phyloP scores from a whole-genome alignment of 2,329 filamentous ascomycete genomes.

The Aschersonia sp. region DNA sequence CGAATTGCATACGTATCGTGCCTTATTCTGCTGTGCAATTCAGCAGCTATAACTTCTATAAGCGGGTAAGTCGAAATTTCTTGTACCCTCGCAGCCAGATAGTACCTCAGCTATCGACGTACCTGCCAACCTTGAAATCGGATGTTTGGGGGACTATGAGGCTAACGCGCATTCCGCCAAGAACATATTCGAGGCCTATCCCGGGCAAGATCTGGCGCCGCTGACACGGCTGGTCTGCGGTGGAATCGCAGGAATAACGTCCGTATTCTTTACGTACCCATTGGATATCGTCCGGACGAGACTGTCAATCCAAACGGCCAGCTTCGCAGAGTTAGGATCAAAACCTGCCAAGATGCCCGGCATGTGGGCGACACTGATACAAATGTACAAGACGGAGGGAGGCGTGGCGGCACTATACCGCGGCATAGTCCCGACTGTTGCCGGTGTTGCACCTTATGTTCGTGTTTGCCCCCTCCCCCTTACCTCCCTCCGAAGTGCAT shows the following conservation, averaged over 20 bases:
- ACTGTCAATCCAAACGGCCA: constrained; percentile 94
- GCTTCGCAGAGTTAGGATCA: constrained; percentile 62
- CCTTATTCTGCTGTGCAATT: constrained; percentile 98
- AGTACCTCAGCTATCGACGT: too few relatives aligned
- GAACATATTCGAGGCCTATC: constrained; percentile 63
- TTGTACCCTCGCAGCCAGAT: background rate
- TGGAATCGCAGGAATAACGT: constrained; percentile 85
- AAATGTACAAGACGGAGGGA: constrained; percentile 87
- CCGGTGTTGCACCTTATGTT: constrained; percentile 90
- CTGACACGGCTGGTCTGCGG: constrained; percentile 74
- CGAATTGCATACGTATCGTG: constrained; percentile 95
- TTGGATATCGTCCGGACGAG: constrained; percentile 95
- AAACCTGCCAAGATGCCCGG: constrained; percentile 61
- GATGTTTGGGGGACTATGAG: background rate
- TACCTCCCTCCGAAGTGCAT: too few relatives aligned
- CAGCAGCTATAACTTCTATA: constrained; percentile 96
- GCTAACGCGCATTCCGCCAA: constrained; percentile 8
- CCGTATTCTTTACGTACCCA: constrained; percentile 87
- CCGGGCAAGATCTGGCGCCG: constrained; percentile 60
- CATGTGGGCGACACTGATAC: constrained; percentile 72
- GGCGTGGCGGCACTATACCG: constrained; percentile 78
- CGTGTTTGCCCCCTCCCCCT: constrained; percentile 6
- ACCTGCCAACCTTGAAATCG: background rate
- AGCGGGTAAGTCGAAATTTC: constrained; percentile 45
- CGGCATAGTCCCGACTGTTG: constrained; percentile 84